Percentiles rank a stretch among this genome's conserved stretches.
Conservation (phyloP, 768 basidiomycete genomes). For the Serendipita sp. region DNA sequence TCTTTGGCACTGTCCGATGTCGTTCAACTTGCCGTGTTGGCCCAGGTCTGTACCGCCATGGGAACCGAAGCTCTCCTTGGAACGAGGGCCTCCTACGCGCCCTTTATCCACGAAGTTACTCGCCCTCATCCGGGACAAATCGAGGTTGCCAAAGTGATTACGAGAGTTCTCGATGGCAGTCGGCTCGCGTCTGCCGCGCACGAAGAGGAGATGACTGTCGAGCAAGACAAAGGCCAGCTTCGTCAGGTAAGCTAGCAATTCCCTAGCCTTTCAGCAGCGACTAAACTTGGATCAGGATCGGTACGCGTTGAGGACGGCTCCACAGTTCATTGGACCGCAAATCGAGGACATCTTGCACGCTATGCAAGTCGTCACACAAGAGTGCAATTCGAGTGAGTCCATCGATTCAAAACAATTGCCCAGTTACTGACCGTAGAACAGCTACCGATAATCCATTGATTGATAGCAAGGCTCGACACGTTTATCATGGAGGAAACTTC, state of each 20-base stretch:
- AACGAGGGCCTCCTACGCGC: slow-evolving; percentile 50
- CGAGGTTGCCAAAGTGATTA: slow-evolving; percentile 53
- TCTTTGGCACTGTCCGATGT: slow-evolving; percentile 58
- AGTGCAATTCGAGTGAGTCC: slow-evolving; percentile 65
- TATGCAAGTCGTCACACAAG: slow-evolving; percentile 44
- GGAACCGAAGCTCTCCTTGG: slow-evolving; percentile 71
- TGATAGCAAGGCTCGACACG: slow-evolving; percentile 42
- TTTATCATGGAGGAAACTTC: slow-evolving; percentile 81
- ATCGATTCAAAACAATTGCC: not conserved
- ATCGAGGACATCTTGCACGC: slow-evolving; percentile 61
- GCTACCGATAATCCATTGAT: slow-evolving; percentile 81
- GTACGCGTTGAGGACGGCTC: slow-evolving; percentile 46
- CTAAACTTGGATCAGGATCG: slow-evolving; percentile 19
- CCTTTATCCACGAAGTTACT: slow-evolving; percentile 51
- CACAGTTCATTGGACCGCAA: slow-evolving; percentile 78
- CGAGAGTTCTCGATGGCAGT: slow-evolving; percentile 50
- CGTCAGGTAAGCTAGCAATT: slow-evolving; percentile 48
- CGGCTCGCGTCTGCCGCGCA: slow-evolving; percentile 41
- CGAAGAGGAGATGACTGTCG: slow-evolving; percentile 58
- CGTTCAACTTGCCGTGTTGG: slow-evolving; percentile 20
- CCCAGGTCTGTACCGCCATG: slow-evolving; percentile 66
- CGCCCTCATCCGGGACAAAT: slow-evolving; percentile 73
- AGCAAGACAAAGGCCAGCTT: slow-evolving; percentile 54
- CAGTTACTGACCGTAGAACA: slow-evolving; percentile 15
- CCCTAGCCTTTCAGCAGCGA: not conserved